Percentiles rank a stretch among this genome's conserved stretches.
Evolutionary conservation across 768 basidiomycete species (phyloP).

Genomic region (Psilocybe cyanescens): DNA sequence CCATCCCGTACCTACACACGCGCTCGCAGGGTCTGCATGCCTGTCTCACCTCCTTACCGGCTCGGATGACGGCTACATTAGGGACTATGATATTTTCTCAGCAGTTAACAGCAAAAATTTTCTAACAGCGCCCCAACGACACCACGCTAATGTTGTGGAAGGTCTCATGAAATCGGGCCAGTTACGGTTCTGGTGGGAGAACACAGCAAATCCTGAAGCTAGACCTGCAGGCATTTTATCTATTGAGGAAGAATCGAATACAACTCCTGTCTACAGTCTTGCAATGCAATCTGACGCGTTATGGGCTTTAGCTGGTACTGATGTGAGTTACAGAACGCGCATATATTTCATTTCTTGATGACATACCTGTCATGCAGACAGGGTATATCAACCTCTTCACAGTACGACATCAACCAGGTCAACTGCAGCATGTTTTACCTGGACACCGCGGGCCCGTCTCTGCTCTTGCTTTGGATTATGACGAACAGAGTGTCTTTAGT

Average conservation of each 20-base stretch:
- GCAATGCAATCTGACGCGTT: conserved; percentile 92
- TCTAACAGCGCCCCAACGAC: conserved; percentile 86
- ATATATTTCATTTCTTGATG: conserved; percentile 1
- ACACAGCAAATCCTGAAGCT: conserved; percentile 45
- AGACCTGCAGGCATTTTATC: conserved; percentile 26
- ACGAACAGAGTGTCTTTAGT: conserved; percentile 86
- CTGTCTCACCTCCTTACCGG: conserved; percentile 90
- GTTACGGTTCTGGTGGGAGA: conserved; percentile 91
- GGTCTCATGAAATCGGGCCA: conserved; percentile 91
- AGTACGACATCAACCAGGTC: conserved; percentile 90
- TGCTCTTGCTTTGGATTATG: conserved; percentile 76
- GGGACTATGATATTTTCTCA: conserved; percentile 89
- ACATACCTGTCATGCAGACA: conserved; percentile 47
- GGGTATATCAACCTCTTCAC: conserved; percentile 95
- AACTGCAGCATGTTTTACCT: conserved; percentile 68
- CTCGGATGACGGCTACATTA: conserved; percentile 91
- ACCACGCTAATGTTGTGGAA: conserved; percentile 90
- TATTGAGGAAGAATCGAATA: conserved; percentile 51
- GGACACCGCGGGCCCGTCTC: conserved; percentile 87
- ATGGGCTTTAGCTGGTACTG: conserved; percentile 88
- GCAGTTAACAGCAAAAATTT: conserved; percentile 88
- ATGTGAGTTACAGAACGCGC: conserved; percentile 53
- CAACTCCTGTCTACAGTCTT: conserved; percentile 87
- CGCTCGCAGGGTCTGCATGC: conserved; percentile 85
- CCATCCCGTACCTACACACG: conserved; percentile 85